A percentile compares a stretch with the other conserved stretches of the same genome.
phyloP scores from a whole-genome alignment of 306 rosid species.

The Fagus sylvatica region DNA sequence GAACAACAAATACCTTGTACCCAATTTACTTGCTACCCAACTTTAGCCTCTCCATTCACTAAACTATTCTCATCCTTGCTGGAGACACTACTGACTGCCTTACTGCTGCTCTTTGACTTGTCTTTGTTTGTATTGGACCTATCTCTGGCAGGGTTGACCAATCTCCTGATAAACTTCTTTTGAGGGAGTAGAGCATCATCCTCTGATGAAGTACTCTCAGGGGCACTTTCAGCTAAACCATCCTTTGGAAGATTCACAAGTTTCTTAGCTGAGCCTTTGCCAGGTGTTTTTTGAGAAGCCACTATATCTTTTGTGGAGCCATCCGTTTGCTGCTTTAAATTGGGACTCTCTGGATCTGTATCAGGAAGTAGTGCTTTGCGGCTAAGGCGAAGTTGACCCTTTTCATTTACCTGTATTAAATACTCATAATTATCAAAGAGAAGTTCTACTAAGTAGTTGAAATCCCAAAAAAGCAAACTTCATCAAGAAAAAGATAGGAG shows the following conservation, averaged over 20 bases:
- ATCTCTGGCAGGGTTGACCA: conserved; percentile 46
- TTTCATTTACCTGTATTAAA: conserved; percentile 72
- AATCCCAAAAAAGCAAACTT: conserved; percentile 15
- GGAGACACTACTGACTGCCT: conserved; percentile 34
- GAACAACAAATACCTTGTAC: conserved; percentile 20
- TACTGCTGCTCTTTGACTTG: conserved; percentile 42
- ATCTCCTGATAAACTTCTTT: conserved; percentile 62
- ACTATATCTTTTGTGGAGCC: conserved; percentile 31
- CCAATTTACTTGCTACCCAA: conserved; percentile 33
- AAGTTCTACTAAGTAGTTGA: neutral
- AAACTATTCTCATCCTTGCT: conserved; percentile 55
- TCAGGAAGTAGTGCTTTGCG: conserved; percentile 79
- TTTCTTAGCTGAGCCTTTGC: conserved; percentile 30
- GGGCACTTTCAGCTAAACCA: conserved; percentile 35
- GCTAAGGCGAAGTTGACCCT: conserved; percentile 97
- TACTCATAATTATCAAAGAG: conserved; percentile 23
- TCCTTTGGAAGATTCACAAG: conserved; percentile 9
- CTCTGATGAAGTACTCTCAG: conserved; percentile 45
- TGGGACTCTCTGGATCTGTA: conserved; percentile 45
- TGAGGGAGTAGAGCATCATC: conserved; percentile 43
- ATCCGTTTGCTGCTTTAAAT: conserved; percentile 40
- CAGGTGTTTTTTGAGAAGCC: conserved; percentile 23
- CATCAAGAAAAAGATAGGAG: conserved; percentile 10
- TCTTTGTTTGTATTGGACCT: conserved; percentile 48
- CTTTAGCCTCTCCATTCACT: conserved; percentile 69